Evolutionary conservation across 2,329 filamentous ascomycete genomes (phyloP).

Genomic region (Karstenula rhodostoma): DNA sequence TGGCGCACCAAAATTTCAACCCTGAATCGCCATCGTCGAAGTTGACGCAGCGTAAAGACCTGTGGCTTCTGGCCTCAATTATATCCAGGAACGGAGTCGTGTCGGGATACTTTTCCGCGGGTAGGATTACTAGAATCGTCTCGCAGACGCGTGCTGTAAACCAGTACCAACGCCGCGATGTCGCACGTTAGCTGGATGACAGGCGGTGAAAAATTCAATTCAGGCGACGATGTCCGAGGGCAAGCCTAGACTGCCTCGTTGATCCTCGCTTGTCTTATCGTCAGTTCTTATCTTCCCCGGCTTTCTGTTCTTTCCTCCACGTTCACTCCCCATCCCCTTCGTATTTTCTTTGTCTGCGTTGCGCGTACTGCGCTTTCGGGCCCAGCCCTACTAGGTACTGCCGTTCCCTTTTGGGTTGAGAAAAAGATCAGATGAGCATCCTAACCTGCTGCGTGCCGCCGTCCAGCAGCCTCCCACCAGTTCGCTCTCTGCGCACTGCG

Average conservation of each 20-base stretch:
- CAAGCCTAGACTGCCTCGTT: constrained; percentile 35
- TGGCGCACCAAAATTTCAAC: constrained; percentile 7
- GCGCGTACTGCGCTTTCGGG: constrained; percentile 12
- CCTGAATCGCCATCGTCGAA: background rate
- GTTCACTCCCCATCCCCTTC: constrained; percentile 13
- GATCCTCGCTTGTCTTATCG: constrained; percentile 15
- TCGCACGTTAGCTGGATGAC: constrained; percentile 31
- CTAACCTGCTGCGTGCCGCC: constrained; percentile 40
- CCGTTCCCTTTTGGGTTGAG: background rate
- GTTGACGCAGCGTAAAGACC: background rate
- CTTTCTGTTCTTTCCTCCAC: constrained; percentile 25
- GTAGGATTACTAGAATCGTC: background rate
- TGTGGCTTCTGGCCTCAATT: background rate
- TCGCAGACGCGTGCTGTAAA: background rate
- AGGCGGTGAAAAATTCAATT: constrained; percentile 40
- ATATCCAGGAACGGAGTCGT: no score
- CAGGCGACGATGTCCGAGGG: constrained; percentile 32
- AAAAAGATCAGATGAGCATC: constrained; percentile 36
- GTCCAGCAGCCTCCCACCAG: constrained; percentile 43
- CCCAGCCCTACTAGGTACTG: constrained; percentile 6
- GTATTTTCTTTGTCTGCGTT: constrained; percentile 17
- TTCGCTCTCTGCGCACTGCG: constrained; percentile 31
- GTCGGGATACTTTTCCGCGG: background rate
- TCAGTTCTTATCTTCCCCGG: constrained; percentile 25
- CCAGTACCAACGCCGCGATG: background rate